Conservation (phyloP, 2,329 filamentous ascomycete genomes). For the Epichloe typhina region DNA sequence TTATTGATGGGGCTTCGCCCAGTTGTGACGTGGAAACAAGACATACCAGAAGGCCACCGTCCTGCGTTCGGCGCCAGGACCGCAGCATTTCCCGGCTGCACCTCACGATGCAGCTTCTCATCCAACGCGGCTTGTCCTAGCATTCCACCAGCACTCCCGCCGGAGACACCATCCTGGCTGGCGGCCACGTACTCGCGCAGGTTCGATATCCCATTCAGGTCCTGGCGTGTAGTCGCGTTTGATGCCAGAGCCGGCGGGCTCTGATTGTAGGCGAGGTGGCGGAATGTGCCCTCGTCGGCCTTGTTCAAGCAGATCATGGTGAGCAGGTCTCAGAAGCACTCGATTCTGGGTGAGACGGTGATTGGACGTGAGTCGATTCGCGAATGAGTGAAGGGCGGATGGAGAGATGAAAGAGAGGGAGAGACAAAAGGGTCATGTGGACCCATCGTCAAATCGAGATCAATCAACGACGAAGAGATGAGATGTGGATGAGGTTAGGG, state of each 20-base stretch:
- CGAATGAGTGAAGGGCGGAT: too few relatives aligned
- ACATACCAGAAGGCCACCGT: conserved; percentile 12
- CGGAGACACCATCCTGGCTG: conserved; percentile 19
- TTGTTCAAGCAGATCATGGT: conserved; percentile 42
- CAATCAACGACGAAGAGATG: too few relatives aligned
- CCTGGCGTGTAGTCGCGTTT: conserved; percentile 38
- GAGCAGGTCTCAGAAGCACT: too few relatives aligned
- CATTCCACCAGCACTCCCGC: conserved; percentile 12
- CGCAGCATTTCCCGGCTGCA: not conserved
- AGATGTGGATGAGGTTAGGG: too few relatives aligned
- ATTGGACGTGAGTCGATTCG: too few relatives aligned
- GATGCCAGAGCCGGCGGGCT: conserved; percentile 35
- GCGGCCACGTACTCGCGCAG: conserved; percentile 29
- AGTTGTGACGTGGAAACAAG: not conserved
- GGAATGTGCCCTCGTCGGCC: conserved; percentile 34
- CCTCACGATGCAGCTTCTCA: conserved; percentile 13
- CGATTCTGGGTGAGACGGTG: too few relatives aligned
- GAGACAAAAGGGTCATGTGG: too few relatives aligned
- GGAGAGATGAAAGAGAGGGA: too few relatives aligned
- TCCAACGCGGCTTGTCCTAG: conserved; percentile 10
- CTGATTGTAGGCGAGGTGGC: conserved; percentile 40
- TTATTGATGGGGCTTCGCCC: conserved; percentile 9
- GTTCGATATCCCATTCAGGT: conserved; percentile 42
- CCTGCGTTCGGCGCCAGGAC: conserved; percentile 13
- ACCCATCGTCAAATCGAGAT: too few relatives aligned